These are phyloP conservation scores for Penicillium parvum DNA, from an alignment of 495 filamentous ascomycete genomes.

Conservation along the genomic window DNA sequence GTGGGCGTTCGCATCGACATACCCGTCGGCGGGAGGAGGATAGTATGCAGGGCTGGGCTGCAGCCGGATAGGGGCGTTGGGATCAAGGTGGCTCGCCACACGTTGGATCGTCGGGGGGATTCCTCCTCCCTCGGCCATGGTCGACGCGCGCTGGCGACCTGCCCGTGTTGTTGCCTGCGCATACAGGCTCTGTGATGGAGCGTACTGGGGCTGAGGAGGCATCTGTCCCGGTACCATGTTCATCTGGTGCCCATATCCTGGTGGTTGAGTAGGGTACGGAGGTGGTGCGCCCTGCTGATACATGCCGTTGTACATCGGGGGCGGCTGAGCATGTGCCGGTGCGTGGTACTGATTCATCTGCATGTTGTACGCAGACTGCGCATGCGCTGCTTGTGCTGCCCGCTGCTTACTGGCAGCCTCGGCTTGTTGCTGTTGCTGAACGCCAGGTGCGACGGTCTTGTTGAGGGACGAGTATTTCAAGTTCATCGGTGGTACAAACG, in stretches of 20 bases:
- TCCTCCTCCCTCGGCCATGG: constrained; percentile 88
- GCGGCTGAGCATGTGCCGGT: constrained; percentile 47
- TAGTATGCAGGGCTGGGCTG: constrained; percentile 98
- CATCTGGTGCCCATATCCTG: constrained; percentile 70
- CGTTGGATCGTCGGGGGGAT: constrained; percentile 90
- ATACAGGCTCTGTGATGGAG: constrained; percentile 69
- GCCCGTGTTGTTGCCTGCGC: constrained; percentile 78
- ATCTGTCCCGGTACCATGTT: constrained; percentile 66
- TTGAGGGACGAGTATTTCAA: constrained; percentile 77
- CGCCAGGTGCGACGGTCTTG: constrained; percentile 89
- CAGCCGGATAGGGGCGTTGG: constrained; percentile 85
- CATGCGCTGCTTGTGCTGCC: constrained; percentile 60
- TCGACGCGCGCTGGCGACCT: constrained; percentile 86
- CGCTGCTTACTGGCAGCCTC: constrained; percentile 88
- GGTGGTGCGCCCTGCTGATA: constrained; percentile 78
- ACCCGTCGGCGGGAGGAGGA: constrained; percentile 87
- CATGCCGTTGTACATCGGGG: constrained; percentile 77
- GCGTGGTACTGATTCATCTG: constrained; percentile 56
- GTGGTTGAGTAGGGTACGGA: constrained; percentile 70
- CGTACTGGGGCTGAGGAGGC: constrained; percentile 60
- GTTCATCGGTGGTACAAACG: constrained; percentile 97
- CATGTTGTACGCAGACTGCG: constrained; percentile 53
- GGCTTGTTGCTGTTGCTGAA: constrained; percentile 93
- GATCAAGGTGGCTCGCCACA: constrained; percentile 95
- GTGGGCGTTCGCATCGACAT: constrained; percentile 59